Evolutionary conservation across 495 filamentous ascomycete species (phyloP), one percentile per base, ranked within the genome.

Genomic region (Tuber aestivum): DNA sequence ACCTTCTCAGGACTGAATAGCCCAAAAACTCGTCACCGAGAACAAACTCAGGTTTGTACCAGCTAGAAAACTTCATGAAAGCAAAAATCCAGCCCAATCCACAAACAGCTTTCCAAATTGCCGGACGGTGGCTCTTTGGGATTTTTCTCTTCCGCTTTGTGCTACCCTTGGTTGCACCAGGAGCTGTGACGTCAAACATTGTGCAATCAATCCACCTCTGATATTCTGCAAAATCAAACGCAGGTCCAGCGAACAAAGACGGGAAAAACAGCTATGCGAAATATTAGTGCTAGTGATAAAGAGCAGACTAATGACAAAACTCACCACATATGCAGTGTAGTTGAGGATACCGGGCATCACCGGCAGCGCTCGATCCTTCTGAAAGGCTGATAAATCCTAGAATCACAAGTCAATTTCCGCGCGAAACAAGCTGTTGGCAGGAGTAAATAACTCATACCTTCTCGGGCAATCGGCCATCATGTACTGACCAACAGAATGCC

Each of bases 401-500:
- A 70, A 42, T 50, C 42, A 27, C 18, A 61, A 65, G 48, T 68
- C 37, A 40, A 76, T 40, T 21, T 21, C 20, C 45, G 14, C 10
- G 41, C 21, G 6, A 23, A 71, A 3, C 73, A 37, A 65, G 5
- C 56, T 14, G 56, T 20, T 18, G 32, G 56, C 27, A 35, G 37
- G n/a, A 48, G 68, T 37, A 27, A 10, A 18, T n/a, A 10, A 50
- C 69, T 79, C 77, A 20, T 56, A 82, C 81, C 50, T 91, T 87
- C 41, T 92, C 89, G 18, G 93, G 90, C 44, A 95, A 85, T 72
- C 89, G 89, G 41, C 96, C 95, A 84, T 99, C 95, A 78, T 94
- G 92, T 35, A 98, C 91, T 82, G 97, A 97, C 95, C 95, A 99
- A 86, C 94, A 97, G 83, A 98, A 99, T 38, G 94, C 90, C 16